Conservation (phyloP, 2,329 filamentous ascomycete genomes). For the Ceratocystis eucalypticola region DNA sequence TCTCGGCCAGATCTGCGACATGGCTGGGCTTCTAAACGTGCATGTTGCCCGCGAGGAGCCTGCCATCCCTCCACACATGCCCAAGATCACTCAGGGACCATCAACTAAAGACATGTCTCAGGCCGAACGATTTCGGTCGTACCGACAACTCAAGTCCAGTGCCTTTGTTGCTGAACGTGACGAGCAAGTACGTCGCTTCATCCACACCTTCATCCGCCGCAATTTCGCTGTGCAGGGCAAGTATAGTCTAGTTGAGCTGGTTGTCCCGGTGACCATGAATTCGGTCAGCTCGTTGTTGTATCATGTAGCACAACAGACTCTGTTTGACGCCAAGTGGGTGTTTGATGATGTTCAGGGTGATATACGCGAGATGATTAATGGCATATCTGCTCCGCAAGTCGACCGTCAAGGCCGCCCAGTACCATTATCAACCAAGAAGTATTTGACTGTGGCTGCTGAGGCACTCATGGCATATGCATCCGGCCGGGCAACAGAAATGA, state of each 20-base stretch:
- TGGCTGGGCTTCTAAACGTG: conserved; percentile 27
- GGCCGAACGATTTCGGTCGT: conserved; percentile 27
- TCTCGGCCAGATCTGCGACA: conserved; percentile 28
- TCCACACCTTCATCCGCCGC: conserved; percentile 25
- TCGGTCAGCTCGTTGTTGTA: conserved; percentile 23
- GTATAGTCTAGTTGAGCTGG: conserved; percentile 21
- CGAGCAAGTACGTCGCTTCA: conserved; percentile 25
- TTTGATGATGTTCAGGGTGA: conserved; percentile 20
- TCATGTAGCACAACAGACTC: conserved; percentile 24
- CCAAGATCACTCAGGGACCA: conserved; percentile 28
- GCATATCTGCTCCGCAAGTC: not conserved
- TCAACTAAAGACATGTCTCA: conserved; percentile 23
- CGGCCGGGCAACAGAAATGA: conserved; percentile 7
- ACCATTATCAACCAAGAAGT: conserved; percentile 6
- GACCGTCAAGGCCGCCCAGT: conserved; percentile 4
- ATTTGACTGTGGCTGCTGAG: conserved; percentile 11
- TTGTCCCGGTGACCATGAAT: conserved; percentile 24
- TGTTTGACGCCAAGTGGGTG: conserved; percentile 25
- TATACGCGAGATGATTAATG: conserved; percentile 16
- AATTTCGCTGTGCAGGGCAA: conserved; percentile 25
- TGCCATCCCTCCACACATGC: conserved; percentile 27
- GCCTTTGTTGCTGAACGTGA: conserved; percentile 28
- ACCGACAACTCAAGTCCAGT: conserved; percentile 27
- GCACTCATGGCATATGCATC: conserved; percentile 15
- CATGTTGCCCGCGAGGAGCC: conserved; percentile 30